Conservation (phyloP, 257 asterid species). For the Fraxinus americana region DNA sequence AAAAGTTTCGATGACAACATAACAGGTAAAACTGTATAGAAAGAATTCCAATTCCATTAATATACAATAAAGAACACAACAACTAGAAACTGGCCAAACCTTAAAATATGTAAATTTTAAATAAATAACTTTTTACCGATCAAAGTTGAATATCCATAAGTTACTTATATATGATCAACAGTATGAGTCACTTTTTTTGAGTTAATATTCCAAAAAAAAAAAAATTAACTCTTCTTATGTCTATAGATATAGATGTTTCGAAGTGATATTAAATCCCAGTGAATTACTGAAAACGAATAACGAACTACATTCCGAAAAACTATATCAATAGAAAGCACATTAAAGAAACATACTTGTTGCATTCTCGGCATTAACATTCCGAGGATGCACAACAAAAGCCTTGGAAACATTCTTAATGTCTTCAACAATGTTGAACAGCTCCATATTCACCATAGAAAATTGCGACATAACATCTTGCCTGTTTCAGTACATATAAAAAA, state of each 20-base stretch:
- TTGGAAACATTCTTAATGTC: conserved; percentile 92
- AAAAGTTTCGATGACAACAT: conserved; percentile 94
- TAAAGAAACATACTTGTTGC: conserved; percentile 62
- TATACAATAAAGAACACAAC: not conserved
- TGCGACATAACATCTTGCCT: conserved; percentile 93
- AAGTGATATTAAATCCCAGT: not conserved
- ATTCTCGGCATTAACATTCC: conserved; percentile 92
- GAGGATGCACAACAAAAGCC: conserved; percentile 96
- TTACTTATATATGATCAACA: no score
- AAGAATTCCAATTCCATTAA: conserved; percentile 18
- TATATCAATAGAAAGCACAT: not conserved
- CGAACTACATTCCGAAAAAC: not conserved
- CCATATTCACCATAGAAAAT: conserved; percentile 96
- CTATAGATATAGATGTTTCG: not conserved
- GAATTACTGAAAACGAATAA: not conserved
- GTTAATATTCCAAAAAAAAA: not conserved
- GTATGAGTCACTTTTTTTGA: not conserved
- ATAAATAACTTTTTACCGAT: not conserved
- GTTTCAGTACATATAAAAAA: conserved; percentile 19
- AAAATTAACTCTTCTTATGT: not conserved
- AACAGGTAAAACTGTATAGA: conserved; percentile 82
- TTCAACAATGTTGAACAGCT: conserved; percentile 88
- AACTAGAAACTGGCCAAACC: not conserved
- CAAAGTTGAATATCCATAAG: no score
- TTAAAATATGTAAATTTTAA: not conserved